Base-by-base conservation (phyloP, 2,329 filamentous ascomycete species). In the Pseudocercospora vitis region DNA sequence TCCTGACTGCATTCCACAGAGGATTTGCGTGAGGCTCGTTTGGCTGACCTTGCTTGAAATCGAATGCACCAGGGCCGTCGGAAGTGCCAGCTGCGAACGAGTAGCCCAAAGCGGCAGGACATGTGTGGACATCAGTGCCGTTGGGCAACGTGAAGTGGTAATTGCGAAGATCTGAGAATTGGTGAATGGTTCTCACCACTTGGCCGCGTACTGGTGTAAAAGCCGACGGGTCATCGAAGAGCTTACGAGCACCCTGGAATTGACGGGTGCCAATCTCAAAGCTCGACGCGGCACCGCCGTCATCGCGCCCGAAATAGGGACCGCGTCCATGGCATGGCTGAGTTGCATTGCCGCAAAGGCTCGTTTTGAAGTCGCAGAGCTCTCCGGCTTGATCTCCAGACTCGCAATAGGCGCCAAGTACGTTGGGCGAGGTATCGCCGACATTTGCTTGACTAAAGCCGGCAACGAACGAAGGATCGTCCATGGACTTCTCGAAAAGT, bases 391-490 rank as follows among this genome's bases (percentile, higher is more conserved):
- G 68, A 1, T 87, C 84, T 3, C 88, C 89, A 68, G 94, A 91
- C 69, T 96, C 91, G 63, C 92, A 96, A 76, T 84, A 95, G 1
- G 91, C 89, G 1, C 91, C 92, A 4, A 89, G 78, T 0, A 92
- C 83, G 63, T 96, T 96, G 1, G 92, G 92, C 1, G 86, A 89
- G 0, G 91, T 95, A 65, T 97, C 92, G 18, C 90, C 92, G 16
- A 96, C 90, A 60, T 87, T 96, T 8, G 91, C 84, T 70, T 96
- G 92, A 0, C 89, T 94, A 70, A 96, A 97, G 3, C 90, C 92
- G 2, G 91, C 91, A 1, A 96, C 88, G 63, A 95, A 96, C 7
- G 79, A 81, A 2, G 83, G 75, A n/a, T 70, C 72, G 2, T 74
- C 69, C 45, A 87, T 78, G 1, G 65, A 65, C 60, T 87, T 81